These are phyloP conservation scores for Ascochyta viciae-villosae DNA, from an alignment of 2,329 filamentous ascomycete species.

Conservation along the genomic window DNA sequence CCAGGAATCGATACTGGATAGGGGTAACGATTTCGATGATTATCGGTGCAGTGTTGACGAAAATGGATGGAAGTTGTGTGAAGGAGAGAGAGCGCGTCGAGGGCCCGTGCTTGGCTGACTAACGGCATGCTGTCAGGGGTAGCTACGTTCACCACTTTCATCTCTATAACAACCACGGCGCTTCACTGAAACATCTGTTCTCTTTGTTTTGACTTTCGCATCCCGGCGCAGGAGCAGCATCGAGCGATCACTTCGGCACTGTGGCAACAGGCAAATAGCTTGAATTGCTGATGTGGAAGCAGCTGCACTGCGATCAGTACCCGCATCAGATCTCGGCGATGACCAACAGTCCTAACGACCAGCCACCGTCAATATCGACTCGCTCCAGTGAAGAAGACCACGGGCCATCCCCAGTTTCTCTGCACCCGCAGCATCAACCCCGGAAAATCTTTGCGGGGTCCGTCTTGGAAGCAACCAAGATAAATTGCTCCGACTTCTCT, in stretches of 20 bases:
- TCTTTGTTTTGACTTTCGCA: too few relatives aligned
- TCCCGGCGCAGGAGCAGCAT: too few relatives aligned
- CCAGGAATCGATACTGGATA: neutral
- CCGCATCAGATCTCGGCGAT: too few relatives aligned
- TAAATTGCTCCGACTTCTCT: constrained; percentile 5
- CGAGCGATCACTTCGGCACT: too few relatives aligned
- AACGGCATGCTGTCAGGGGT: neutral
- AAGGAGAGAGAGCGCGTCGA: neutral
- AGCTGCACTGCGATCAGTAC: too few relatives aligned
- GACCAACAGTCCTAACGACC: neutral
- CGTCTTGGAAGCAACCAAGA: constrained; percentile 14
- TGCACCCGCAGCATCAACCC: neutral
- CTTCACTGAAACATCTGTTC: too few relatives aligned
- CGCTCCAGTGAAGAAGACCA: neutral
- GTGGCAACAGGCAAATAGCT: too few relatives aligned
- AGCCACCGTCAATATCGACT: neutral
- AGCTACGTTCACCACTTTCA: too few relatives aligned
- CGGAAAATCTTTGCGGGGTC: constrained; percentile 19
- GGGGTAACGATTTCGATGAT: neutral
- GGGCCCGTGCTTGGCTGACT: neutral
- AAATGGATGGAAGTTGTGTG: neutral
- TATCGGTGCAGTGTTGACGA: neutral
- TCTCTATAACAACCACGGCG: too few relatives aligned
- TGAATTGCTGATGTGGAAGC: too few relatives aligned
- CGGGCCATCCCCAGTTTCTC: neutral